Base-by-base conservation (phyloP, 768 basidiomycete species). In the Coprinopsis sp. region DNA sequence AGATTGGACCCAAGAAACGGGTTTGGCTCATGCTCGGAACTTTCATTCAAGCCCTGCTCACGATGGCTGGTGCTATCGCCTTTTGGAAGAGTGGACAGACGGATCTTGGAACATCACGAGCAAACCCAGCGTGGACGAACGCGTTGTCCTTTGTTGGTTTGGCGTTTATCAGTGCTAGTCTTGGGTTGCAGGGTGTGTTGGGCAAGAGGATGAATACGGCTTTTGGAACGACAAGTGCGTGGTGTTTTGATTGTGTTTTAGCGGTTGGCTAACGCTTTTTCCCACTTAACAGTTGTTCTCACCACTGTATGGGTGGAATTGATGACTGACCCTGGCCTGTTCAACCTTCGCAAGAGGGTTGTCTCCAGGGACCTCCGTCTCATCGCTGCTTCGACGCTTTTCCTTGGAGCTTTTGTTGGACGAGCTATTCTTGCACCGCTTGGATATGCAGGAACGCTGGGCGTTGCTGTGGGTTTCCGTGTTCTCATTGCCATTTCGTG, bases 291-390 rank as follows among this genome's bases (percentile, higher is more conserved):
- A 81, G 87, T 91, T 52, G 87, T 91, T 34, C 71, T 93, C 8
- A 93, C 91, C 13, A 88, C 87, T 14, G 77, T 91, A 47, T 93
- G 89, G 89, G 88, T 90, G 54, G 91, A 93, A 56, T 77, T 93
- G 38, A 76, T 87, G 74, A 82, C 82, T 40, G 88, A 91, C 61
- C 90, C 90, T 0, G 65, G 77, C 37, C 76, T 94, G 18, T 85
- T 92, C 72, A 57, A 71, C 21, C 46, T 77, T 37, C 72, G 72
- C 31, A 67, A 74, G 40, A 65, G 65, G 41, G 73, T 86, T 51
- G 60, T 59, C 7, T 71, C 81, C 1, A 81, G 88, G 37, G 88
- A 92, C 60, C 81, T 87, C 64, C 81, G 82, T 58, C 58, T 81
- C 36, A 69, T 87, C 55, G 88, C 81, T 3, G 80, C 86, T 45